Conservation (phyloP, 768 basidiomycete species). For the Punctularia strigosozonata region DNA sequence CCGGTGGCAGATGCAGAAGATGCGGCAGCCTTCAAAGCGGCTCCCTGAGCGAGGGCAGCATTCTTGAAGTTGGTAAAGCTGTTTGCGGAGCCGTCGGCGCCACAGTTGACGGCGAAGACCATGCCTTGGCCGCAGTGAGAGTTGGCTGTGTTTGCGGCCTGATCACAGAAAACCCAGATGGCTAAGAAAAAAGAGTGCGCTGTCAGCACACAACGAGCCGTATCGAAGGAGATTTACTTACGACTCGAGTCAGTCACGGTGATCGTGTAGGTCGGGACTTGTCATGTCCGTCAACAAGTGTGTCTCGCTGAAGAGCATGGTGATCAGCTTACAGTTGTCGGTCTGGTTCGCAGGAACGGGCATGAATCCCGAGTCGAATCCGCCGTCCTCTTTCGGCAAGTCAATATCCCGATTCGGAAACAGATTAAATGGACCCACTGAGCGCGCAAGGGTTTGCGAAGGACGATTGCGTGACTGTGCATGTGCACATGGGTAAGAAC, state of each 20-base stretch:
- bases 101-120: conserved; percentile 60
- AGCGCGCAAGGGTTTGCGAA: conserved; percentile 36
- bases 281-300: no score
- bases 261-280: conserved; percentile 41
- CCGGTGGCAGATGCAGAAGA: conserved; percentile 20
- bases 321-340: no score
- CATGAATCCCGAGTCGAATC: conserved; percentile 22
- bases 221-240: background rate
- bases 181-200: conserved; percentile 12
- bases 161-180: conserved; percentile 49
- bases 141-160: conserved; percentile 34
- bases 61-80: conserved; percentile 53
- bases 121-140: conserved; percentile 55
- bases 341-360: conserved; percentile 42
- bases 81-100: conserved; percentile 38
- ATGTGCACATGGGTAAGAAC: no score
- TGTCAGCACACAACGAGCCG: background rate
- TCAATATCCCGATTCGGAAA: conserved; percentile 48
- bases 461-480: conserved; percentile 22
- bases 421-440: conserved; percentile 38
- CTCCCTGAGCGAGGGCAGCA: conserved; percentile 42
- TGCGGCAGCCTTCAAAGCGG: conserved; percentile 32
- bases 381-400: conserved; percentile 14
- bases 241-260: conserved; percentile 22
- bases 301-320: no score